A percentile compares a stretch with the other conserved stretches of the same genome.
Evolutionary conservation across 2,329 filamentous ascomycete genomes (phyloP).

Genomic region (Dactylellina cionopaga): DNA sequence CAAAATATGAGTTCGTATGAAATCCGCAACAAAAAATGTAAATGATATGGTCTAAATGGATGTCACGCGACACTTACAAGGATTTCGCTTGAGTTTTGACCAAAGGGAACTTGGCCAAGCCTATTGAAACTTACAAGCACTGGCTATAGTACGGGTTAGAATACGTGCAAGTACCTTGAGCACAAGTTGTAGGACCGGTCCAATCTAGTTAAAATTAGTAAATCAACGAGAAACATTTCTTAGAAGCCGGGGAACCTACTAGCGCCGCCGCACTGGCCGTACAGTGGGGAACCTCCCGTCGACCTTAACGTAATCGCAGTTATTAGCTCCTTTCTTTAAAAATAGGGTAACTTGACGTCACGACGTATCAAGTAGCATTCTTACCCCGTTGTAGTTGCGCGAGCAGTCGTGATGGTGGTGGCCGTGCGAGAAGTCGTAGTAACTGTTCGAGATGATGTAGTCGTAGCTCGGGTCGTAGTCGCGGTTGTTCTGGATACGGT

Average conservation of each 20-base stretch:
- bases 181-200: conserved; percentile 57
- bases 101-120: too few relatives aligned
- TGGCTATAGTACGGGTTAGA: conserved; percentile 57
- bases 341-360: too few relatives aligned
- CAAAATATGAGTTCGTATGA: too few relatives aligned
- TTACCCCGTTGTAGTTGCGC: conserved; percentile 32
- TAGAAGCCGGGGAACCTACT: conserved; percentile 16
- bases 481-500: conserved; percentile 11
- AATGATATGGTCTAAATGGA: too few relatives aligned
- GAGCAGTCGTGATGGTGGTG: conserved; percentile 19
- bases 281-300: conserved; percentile 53
- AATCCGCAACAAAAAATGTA: too few relatives aligned
- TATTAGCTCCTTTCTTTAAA: too few relatives aligned
- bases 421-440: conserved; percentile 19
- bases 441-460: background rate
- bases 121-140: conserved; percentile 44
- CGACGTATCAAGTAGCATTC: conserved; percentile 1
- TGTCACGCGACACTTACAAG: too few relatives aligned
- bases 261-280: conserved; percentile 53
- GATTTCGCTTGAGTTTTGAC: too few relatives aligned
- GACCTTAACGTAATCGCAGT: too few relatives aligned
- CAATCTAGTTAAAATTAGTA: conserved; percentile 49
- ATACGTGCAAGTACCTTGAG: conserved; percentile 57
- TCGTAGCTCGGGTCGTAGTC: conserved; percentile 15
- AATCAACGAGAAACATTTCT: too few relatives aligned